Conservation (phyloP, 164 flowering plant genomes). For the Sextonia rubra region DNA sequence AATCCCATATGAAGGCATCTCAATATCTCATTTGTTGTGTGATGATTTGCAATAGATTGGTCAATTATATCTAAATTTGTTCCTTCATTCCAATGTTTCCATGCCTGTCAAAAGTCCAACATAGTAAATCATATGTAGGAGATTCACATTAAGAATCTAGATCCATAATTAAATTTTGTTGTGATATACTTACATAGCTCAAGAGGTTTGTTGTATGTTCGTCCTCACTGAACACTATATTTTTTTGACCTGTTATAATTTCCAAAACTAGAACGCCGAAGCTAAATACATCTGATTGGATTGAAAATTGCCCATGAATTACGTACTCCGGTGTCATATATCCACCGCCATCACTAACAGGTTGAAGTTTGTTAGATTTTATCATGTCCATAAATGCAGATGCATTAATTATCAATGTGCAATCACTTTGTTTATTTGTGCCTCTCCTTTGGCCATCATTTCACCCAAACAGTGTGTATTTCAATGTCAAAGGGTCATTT, state of each 20-base stretch:
- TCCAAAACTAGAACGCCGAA: constrained; percentile 10
- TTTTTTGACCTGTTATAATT: constrained; percentile 10
- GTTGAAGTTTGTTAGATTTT: not conserved
- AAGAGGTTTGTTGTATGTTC: not conserved
- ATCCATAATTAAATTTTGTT: not conserved
- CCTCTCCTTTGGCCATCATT: too few relatives aligned
- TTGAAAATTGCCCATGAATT: constrained; percentile 9
- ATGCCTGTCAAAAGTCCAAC: constrained; percentile 28
- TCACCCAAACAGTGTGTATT: not conserved
- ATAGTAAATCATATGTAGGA: not conserved
- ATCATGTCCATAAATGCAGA: not conserved
- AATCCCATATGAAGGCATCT: constrained; percentile 44
- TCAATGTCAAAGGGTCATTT: not conserved
- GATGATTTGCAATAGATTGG: constrained; percentile 10
- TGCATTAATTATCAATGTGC: not conserved
- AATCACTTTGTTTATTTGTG: not conserved
- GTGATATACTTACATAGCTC: not conserved
- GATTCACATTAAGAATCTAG: too few relatives aligned
- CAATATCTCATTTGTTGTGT: constrained; percentile 17
- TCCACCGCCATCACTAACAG: constrained; percentile 4
- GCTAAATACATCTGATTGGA: constrained; percentile 8
- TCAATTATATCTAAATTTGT: constrained; percentile 32
- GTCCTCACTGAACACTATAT: not conserved
- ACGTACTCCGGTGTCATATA: constrained; percentile 14
- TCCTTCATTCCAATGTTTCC: constrained; percentile 38